Evolutionary conservation across 2,329 filamentous ascomycete genomes (phyloP), one percentile per base, ranked within the genome.

Genomic region (Achaetomium macrosporum): DNA sequence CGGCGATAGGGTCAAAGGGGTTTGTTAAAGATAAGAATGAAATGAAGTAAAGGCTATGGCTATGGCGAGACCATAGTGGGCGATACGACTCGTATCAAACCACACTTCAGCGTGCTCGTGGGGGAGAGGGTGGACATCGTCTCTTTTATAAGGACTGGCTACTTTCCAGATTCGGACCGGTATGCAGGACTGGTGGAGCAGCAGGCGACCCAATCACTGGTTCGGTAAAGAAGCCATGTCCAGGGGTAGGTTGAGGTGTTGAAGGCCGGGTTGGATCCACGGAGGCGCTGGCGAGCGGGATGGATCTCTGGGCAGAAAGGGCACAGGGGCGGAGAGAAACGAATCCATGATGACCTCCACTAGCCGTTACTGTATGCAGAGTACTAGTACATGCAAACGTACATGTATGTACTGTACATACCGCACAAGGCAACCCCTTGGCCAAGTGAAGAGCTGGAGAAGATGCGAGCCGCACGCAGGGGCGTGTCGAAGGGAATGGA

Each of bases 171-270:
- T 56, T 52, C 40, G 59, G 57, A 47, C 48, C 39, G 48, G 51
- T 52, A 52, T 60, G 60, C 60, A 59, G 58, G 33, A 49, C 44
- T 3, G 47, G 60, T 62, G 59, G 60, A 62, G 60, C 42, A 56
- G 48, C 43, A 37, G 19, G 25, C 30, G 55, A 33, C 48, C 59
- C 59, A 62, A 62, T 62, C 59, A 61, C 57, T 49, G 42, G 31
- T 29, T 48, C 33, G 25, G 25, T 36, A 51, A 51, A 47, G 40
- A 51, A 48, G 47, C 45, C 43, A 51, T 50, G 53, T 44, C 39
- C 42, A 50, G 53, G 47, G 49, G 47, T 37, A 50, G 36, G 16
- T 13, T n/a, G 12, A 47, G 33, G 31, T 29, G 44, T 46, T 46
- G 31, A 54, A 40, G 47, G n/a, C 39, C 35, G 52, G 49, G 15